A percentile compares a stretch with the other conserved stretches of the same genome.
Conservation (phyloP, 2,329 filamentous ascomycete species). For the Fusarium xyrophilum region DNA sequence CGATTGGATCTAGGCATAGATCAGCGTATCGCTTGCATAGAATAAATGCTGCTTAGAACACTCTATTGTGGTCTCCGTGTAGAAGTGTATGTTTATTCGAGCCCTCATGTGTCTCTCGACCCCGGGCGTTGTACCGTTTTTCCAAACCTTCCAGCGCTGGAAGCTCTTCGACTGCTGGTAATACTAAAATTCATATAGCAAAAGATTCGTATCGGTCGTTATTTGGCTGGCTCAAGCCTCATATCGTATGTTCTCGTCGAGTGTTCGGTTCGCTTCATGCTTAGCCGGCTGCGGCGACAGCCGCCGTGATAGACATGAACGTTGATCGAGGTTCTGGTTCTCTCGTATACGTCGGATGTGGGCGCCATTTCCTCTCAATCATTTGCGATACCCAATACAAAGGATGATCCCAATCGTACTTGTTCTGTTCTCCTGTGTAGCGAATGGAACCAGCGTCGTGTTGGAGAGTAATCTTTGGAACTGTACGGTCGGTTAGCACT, state of each 20-base stretch:
- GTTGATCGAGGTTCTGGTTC: conserved; percentile 22
- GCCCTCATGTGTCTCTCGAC: not conserved
- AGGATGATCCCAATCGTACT: conserved; percentile 50
- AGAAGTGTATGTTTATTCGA: not conserved
- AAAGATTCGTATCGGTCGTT: conserved; percentile 4
- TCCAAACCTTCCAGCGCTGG: not conserved
- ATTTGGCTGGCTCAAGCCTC: not conserved
- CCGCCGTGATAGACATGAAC: not conserved
- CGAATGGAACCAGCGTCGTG: not conserved
- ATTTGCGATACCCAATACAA: conserved; percentile 56
- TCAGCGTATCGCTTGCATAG: not conserved
- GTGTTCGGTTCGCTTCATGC: not conserved
- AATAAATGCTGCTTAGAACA: not conserved
- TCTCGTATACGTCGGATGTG: conserved; percentile 44
- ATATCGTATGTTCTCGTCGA: not conserved
- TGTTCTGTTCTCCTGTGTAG: conserved; percentile 39
- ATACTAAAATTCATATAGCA: not conserved
- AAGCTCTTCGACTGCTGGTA: not conserved
- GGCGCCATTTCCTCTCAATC: conserved; percentile 52
- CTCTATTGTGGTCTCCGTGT: not conserved
- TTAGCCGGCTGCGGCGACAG: not conserved
- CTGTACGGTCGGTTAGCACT: conserved; percentile 14
- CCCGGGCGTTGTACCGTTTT: not conserved
- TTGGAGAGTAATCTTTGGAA: not conserved
- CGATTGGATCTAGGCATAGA: not conserved